Percentiles rank a stretch among this genome's conserved stretches.
Conservation (phyloP, 768 basidiomycete species). For the Rhodosporidiobolus sp. region DNA sequence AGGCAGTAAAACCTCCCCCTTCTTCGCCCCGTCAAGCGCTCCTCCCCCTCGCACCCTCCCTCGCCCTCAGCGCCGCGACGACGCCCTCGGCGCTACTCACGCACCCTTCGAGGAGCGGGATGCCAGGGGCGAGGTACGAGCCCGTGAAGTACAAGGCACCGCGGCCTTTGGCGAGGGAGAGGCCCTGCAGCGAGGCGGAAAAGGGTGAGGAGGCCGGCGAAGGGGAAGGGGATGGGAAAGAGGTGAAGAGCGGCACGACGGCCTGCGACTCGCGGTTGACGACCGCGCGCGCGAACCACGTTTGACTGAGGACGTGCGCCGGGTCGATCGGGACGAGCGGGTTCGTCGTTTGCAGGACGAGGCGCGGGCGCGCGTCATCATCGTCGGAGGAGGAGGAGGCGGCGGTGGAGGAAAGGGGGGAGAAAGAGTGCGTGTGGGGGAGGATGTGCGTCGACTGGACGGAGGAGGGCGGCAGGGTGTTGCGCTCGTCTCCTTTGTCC, state of each 20-base stretch:
- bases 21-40: no score
- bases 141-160: slow-evolving; percentile 68
- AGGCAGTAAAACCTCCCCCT: no score
- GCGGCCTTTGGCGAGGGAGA: slow-evolving; percentile 4
- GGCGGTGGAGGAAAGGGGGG: slow-evolving; percentile 28
- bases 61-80: slow-evolving; percentile 32
- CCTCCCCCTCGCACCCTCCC: no score
- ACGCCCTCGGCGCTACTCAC: slow-evolving; percentile 68
- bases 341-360: slow-evolving; percentile 71
- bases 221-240: slow-evolving; percentile 49
- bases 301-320: slow-evolving; percentile 58
- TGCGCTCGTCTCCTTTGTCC: background rate
- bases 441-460: slow-evolving; percentile 70
- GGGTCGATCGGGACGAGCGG: slow-evolving; percentile 59
- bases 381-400: slow-evolving; percentile 47
- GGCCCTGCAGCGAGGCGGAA: slow-evolving; percentile 46
- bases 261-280: slow-evolving; percentile 57
- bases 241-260: slow-evolving; percentile 55
- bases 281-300: slow-evolving; percentile 64
- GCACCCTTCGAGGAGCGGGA: slow-evolving; percentile 76
- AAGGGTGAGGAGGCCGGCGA: slow-evolving; percentile 53
- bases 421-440: slow-evolving; percentile 45
- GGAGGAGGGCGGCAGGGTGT: slow-evolving; percentile 52
- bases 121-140: slow-evolving; percentile 66
- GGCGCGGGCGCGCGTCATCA: slow-evolving; percentile 38